A percentile compares a stretch with the other conserved stretches of the same genome.
Evolutionary conservation across 768 basidiomycete species (phyloP).

Genomic region (Agaricus sinodeliciosus): DNA sequence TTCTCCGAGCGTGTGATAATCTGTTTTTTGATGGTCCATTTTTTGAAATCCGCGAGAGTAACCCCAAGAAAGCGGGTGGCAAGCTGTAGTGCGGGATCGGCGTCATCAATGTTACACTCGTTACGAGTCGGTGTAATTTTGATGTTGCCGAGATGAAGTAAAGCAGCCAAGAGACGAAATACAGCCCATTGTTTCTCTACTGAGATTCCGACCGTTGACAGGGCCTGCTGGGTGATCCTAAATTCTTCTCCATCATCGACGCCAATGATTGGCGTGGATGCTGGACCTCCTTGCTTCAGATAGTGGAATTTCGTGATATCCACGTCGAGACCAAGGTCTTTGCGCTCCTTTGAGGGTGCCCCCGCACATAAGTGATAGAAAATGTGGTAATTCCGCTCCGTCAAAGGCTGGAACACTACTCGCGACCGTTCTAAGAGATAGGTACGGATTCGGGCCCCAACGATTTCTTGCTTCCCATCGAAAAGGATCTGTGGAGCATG

Average conservation of each 20-base stretch:
- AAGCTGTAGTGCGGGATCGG: slow-evolving; percentile 70
- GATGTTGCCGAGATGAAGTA: slow-evolving; percentile 97
- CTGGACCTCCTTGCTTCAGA: slow-evolving; percentile 87
- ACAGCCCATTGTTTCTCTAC: slow-evolving; percentile 99
- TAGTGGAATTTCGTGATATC: slow-evolving; percentile 87
- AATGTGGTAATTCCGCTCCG: slow-evolving; percentile 98
- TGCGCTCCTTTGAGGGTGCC: slow-evolving; percentile 90
- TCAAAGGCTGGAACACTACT: slow-evolving; percentile 94
- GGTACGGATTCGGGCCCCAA: slow-evolving; percentile 97
- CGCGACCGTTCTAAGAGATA: slow-evolving; percentile 97
- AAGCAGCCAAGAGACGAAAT: slow-evolving; percentile 86
- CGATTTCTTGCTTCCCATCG: slow-evolving; percentile 92
- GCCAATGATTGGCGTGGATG: slow-evolving; percentile 80
- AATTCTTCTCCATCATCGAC: slow-evolving; percentile 98
- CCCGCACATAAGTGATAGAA: slow-evolving; percentile 99
- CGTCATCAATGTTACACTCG: slow-evolving; percentile 81
- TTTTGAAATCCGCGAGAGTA: slow-evolving; percentile 89
- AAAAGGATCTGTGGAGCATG: slow-evolving; percentile 73
- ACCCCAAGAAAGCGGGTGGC: slow-evolving; percentile 90
- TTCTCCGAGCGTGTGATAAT: slow-evolving; percentile 92
- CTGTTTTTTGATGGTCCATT: slow-evolving; percentile 98
- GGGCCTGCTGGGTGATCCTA: slow-evolving; percentile 84
- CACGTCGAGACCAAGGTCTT: slow-evolving; percentile 85
- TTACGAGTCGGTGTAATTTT: slow-evolving; percentile 76
- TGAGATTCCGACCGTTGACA: slow-evolving; percentile 95